These are phyloP conservation scores for Nitzschia sp. DNA, from an alignment of 108 stramenopile genomes.

Conservation along the genomic window DNA sequence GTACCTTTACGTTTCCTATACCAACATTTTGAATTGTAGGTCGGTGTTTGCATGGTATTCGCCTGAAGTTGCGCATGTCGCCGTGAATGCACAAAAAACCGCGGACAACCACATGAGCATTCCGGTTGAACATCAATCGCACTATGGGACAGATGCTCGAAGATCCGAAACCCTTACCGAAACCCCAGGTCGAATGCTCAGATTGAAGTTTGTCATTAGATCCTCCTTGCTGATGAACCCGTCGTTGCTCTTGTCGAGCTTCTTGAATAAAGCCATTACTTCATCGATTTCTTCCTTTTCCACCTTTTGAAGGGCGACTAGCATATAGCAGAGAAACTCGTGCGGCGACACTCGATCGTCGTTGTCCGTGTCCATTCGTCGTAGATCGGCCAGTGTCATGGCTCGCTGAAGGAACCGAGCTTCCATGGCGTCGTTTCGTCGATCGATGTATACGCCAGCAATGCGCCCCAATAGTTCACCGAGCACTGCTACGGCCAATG, in stretches of 20 bases:
- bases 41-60: too few relatives aligned
- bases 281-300: conserved; percentile 33
- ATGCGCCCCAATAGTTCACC: conserved; percentile 50
- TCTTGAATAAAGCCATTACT: conserved; percentile 25
- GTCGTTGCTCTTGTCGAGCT: conserved; percentile 30
- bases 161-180: not conserved
- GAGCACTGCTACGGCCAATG: conserved; percentile 61
- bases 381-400: conserved; percentile 49
- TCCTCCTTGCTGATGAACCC: conserved; percentile 23
- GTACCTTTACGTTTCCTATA: too few relatives aligned
- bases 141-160: not conserved
- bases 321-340: conserved; percentile 63
- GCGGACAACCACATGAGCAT: too few relatives aligned
- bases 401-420: conserved; percentile 45
- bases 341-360: conserved; percentile 48
- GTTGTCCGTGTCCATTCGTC: conserved; percentile 50
- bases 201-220: conserved; percentile 1
- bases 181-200: not conserved
- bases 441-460: conserved; percentile 45
- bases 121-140: too few relatives aligned
- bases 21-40: too few relatives aligned
- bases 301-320: conserved; percentile 71
- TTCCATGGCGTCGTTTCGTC: conserved; percentile 29
- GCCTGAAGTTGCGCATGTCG: too few relatives aligned
- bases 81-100: too few relatives aligned